A percentile compares a stretch with the other conserved stretches of the same genome.
Conservation (phyloP, 2,329 filamentous ascomycete genomes). For the Tolypocladium capitatum region DNA sequence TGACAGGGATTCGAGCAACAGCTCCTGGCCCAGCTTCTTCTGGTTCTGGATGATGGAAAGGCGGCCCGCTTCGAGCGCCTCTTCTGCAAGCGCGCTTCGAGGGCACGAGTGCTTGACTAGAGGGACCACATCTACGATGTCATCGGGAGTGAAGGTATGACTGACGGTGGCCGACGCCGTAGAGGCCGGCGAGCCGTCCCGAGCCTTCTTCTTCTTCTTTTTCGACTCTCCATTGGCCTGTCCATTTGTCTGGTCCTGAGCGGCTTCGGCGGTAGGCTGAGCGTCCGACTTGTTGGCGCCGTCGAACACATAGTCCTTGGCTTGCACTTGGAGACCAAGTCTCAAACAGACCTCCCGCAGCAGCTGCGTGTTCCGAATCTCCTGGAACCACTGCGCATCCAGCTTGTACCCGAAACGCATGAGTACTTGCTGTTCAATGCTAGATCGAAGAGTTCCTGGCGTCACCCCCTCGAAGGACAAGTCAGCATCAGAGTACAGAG, state of each 20-base stretch:
- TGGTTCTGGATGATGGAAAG: conserved; percentile 94
- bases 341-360: conserved; percentile 82
- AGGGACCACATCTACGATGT: conserved; percentile 86
- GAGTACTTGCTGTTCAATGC: conserved; percentile 58
- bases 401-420: conserved; percentile 69
- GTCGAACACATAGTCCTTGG: conserved; percentile 41
- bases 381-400: conserved; percentile 50
- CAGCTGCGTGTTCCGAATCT: conserved; percentile 64
- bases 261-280: conserved; percentile 14
- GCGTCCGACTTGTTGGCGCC: conserved; percentile 14
- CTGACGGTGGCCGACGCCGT: conserved; percentile 26
- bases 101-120: conserved; percentile 90
- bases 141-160: conserved; percentile 59
- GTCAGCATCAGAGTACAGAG: conserved; percentile 70
- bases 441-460: conserved; percentile 54
- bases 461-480: conserved; percentile 70
- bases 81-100: conserved; percentile 80
- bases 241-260: conserved; percentile 23
- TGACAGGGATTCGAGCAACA: conserved; percentile 89
- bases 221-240: conserved; percentile 31
- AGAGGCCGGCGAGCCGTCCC: conserved; percentile 38
- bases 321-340: conserved; percentile 76
- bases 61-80: conserved; percentile 87
- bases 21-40: conserved; percentile 88
- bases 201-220: conserved; percentile 51